phyloP scores from a whole-genome alignment of 2,329 filamentous ascomycete species.

The Didymella pomorum region DNA sequence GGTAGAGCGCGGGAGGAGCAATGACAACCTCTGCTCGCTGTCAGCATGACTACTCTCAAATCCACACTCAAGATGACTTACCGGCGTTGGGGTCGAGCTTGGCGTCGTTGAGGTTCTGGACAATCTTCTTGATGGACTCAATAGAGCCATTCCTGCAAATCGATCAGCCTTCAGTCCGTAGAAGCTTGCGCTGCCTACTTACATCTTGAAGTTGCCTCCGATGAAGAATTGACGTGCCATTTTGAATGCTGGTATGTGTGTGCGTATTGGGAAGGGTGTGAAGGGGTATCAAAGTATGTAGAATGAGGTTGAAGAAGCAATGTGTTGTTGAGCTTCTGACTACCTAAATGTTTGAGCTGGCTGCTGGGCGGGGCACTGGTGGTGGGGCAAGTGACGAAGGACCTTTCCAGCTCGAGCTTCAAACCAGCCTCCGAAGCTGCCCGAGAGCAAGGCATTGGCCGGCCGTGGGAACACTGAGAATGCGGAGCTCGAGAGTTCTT shows the following conservation, averaged over 20 bases:
- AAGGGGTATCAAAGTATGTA: slow-evolving; percentile 18
- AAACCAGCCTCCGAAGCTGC: slow-evolving; percentile 18
- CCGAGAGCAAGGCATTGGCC: slow-evolving; percentile 28
- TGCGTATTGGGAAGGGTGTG: slow-evolving; percentile 10
- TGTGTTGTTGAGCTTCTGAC: slow-evolving; percentile 43
- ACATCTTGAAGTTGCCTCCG: slow-evolving; percentile 99
- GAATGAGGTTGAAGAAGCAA: slow-evolving; percentile 22
- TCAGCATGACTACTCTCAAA: slow-evolving; percentile 12
- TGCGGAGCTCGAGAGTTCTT: slow-evolving; percentile 23
- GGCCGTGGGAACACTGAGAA: slow-evolving; percentile 42
- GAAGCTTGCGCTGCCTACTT: slow-evolving; percentile 37
- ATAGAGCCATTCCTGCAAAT: slow-evolving; percentile 85
- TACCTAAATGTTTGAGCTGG: slow-evolving; percentile 35
- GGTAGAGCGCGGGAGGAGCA: slow-evolving; percentile 88
- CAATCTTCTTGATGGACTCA: slow-evolving; percentile 88
- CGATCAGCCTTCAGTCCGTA: slow-evolving; percentile 11
- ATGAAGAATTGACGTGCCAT: slow-evolving; percentile 98
- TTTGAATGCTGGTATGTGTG: slow-evolving; percentile 55
- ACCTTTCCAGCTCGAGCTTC: slow-evolving; percentile 26
- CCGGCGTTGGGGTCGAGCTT: slow-evolving; percentile 78
- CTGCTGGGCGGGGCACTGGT: slow-evolving; percentile 36
- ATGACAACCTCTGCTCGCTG: slow-evolving; percentile 82
- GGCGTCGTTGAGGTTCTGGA: slow-evolving; percentile 86
- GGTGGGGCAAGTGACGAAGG: slow-evolving; percentile 32
- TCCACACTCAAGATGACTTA: slow-evolving; percentile 54